Conservation (phyloP, 345 rosid species). For the Luvunga scandens region DNA sequence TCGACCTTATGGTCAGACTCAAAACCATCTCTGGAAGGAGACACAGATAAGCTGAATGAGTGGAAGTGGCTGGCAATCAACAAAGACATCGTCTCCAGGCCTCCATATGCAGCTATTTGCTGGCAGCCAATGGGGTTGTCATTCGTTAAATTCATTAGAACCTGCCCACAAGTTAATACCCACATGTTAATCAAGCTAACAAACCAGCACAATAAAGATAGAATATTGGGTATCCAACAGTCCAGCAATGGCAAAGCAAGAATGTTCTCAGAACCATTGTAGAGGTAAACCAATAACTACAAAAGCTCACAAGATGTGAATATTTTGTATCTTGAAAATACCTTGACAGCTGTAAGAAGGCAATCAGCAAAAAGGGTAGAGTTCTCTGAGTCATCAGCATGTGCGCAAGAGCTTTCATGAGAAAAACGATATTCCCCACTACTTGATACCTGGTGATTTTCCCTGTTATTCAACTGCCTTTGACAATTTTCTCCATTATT, state of each 20-base stretch:
- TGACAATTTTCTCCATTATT: slow-evolving; percentile 29
- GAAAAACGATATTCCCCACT: slow-evolving; percentile 29
- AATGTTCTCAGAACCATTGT: not conserved
- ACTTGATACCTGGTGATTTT: slow-evolving; percentile 26
- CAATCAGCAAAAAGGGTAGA: slow-evolving; percentile 69
- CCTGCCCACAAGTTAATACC: slow-evolving; percentile 46
- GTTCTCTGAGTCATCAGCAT: slow-evolving; percentile 48
- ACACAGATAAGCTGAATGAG: slow-evolving; percentile 47
- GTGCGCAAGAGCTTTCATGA: slow-evolving; percentile 33
- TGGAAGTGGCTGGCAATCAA: slow-evolving; percentile 82
- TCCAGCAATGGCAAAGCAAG: not conserved
- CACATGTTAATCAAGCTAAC: slow-evolving; percentile 10
- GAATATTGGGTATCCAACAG: slow-evolving; percentile 1
- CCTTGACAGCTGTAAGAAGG: slow-evolving; percentile 91
- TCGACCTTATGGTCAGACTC: slow-evolving; percentile 36
- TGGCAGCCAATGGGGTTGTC: slow-evolving; percentile 82
- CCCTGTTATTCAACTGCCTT: slow-evolving; percentile 33
- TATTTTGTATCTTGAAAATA: slow-evolving; percentile 19
- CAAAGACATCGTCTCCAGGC: slow-evolving; percentile 72
- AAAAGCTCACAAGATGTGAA: slow-evolving; percentile 4
- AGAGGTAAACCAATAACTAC: slow-evolving; percentile 4
- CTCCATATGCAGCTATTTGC: slow-evolving; percentile 81
- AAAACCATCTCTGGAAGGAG: slow-evolving; percentile 25
- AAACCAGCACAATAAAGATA: not conserved
- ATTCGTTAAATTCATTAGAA: slow-evolving; percentile 89